phyloP scores from a whole-genome alignment of 2,329 filamentous ascomycete genomes.

The Colletotrichum theobromicola region DNA sequence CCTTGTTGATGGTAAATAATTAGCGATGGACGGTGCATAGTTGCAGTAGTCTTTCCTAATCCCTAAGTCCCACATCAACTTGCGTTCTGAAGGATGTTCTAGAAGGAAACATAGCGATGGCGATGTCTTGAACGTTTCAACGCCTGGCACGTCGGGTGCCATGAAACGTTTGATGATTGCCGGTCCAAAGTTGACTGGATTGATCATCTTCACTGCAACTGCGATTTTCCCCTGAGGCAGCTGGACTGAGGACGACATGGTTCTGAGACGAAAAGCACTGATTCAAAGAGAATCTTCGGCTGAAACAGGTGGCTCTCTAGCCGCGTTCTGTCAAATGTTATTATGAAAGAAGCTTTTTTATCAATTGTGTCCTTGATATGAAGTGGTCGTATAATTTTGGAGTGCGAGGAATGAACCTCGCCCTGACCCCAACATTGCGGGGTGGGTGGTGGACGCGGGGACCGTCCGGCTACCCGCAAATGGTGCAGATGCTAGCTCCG shows the following conservation, averaged over 20 bases:
- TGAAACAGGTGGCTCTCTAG: neutral
- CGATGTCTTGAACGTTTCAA: slow-evolving; percentile 34
- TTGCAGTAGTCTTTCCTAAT: slow-evolving; percentile 33
- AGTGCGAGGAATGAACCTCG: neutral
- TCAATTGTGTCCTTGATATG: neutral
- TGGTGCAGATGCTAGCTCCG: neutral
- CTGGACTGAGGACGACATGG: neutral
- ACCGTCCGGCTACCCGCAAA: neutral
- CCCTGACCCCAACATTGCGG: neutral
- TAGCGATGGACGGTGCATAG: slow-evolving; percentile 28
- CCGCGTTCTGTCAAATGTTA: neutral
- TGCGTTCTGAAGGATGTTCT: slow-evolving; percentile 31
- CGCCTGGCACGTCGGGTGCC: slow-evolving; percentile 37
- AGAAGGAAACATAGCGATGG: slow-evolving; percentile 34
- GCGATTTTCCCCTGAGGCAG: slow-evolving; percentile 24
- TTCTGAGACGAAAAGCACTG: neutral
- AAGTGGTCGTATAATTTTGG: neutral
- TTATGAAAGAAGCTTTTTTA: neutral
- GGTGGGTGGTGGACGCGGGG: neutral
- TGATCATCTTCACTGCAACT: slow-evolving; percentile 37
- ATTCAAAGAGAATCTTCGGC: neutral
- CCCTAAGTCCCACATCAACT: slow-evolving; percentile 34
- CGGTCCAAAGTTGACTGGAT: slow-evolving; percentile 43
- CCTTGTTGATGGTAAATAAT: slow-evolving; percentile 29
- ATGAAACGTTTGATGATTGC: slow-evolving; percentile 42